These are phyloP conservation scores for Penicillium simplicissimum DNA, from an alignment of 495 filamentous ascomycete genomes.

Conservation along the genomic window DNA sequence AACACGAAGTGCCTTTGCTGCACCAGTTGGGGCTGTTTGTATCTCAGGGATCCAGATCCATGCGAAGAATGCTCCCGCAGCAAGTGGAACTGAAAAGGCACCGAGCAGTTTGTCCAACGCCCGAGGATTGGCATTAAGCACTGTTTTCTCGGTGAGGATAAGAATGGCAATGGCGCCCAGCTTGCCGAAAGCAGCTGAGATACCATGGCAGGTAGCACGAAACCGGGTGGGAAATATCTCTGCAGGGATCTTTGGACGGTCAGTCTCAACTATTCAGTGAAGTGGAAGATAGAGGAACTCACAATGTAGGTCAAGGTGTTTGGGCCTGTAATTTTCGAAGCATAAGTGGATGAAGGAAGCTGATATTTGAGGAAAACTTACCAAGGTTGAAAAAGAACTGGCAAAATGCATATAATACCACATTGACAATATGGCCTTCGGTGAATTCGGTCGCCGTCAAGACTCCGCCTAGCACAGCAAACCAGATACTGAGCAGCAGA, in stretches of 20 bases:
- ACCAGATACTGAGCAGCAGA: conserved; percentile 1
- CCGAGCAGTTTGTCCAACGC: conserved; percentile 5
- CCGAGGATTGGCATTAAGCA: neutral
- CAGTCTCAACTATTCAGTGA: neutral
- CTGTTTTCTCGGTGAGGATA: conserved; percentile 3
- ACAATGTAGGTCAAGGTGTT: conserved; percentile 10
- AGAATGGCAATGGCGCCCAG: conserved; percentile 6
- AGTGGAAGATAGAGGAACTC: neutral
- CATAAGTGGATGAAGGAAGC: neutral
- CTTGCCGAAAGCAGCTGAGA: conserved; percentile 6
- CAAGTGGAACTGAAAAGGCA: conserved; percentile 1
- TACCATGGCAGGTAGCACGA: conserved; percentile 8
- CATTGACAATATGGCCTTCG: neutral
- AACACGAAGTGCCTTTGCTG: neutral
- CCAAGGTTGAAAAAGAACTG: conserved; percentile 4
- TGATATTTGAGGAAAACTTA: neutral
- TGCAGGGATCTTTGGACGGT: neutral
- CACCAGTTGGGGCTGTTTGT: neutral
- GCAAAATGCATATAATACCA: conserved; percentile 2
- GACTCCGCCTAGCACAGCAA: conserved; percentile 8
- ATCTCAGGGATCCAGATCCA: conserved; percentile 8
- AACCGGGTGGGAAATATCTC: conserved; percentile 6
- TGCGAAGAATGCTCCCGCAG: conserved; percentile 1
- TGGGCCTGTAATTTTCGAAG: neutral
- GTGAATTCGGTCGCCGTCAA: conserved; percentile 6